Evolutionary conservation across 345 rosid genomes (phyloP).

Genomic region (Sisymbrium irio): DNA sequence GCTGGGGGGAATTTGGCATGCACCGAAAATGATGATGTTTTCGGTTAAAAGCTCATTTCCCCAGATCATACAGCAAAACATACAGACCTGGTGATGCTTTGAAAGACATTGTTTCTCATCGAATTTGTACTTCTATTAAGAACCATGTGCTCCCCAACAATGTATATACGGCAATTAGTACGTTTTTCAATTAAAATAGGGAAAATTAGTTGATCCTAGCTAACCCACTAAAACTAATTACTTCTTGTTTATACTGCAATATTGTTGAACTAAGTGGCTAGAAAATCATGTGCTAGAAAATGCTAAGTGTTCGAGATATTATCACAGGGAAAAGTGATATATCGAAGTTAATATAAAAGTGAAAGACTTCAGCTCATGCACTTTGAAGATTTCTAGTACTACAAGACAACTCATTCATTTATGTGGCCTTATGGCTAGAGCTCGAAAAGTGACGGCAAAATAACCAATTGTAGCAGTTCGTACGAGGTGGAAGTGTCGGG

Average conservation of each 20-base stretch:
- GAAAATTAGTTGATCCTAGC: background rate
- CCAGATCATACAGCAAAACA: conserved; percentile 33
- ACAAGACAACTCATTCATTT: background rate
- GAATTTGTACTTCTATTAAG: conserved; percentile 26
- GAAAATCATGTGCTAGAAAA: background rate
- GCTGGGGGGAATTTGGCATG: conserved; percentile 31
- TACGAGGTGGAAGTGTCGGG: background rate
- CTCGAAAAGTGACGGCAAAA: background rate
- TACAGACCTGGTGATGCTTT: conserved; percentile 28
- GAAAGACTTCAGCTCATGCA: background rate
- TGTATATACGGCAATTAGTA: background rate
- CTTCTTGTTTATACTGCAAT: background rate
- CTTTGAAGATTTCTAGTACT: background rate
- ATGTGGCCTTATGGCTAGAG: background rate
- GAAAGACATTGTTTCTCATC: conserved; percentile 26
- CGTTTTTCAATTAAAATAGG: background rate
- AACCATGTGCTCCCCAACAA: conserved; percentile 39
- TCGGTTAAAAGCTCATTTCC: conserved; percentile 31
- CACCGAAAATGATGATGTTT: conserved; percentile 38
- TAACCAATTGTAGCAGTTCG: background rate
- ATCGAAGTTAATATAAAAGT: background rate
- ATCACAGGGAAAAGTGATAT: background rate
- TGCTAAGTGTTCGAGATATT: background rate
- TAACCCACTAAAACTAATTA: background rate
- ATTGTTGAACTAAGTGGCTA: background rate